phyloP scores from a whole-genome alignment of 148 eudicot genomes.

The Pharnaceum exiguum region DNA sequence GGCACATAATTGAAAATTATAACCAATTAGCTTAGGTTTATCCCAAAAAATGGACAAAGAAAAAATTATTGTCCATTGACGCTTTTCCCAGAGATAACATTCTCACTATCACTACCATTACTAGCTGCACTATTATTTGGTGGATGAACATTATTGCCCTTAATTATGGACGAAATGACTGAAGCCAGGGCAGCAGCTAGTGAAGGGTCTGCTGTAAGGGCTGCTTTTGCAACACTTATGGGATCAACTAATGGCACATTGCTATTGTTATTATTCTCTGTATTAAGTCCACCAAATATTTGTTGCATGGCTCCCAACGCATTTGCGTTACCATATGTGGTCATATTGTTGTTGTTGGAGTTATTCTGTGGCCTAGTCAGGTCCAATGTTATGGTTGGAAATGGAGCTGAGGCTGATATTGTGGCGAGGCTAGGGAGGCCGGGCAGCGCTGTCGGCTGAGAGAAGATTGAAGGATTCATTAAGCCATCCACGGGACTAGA shows the following conservation, averaged over 20 bases:
- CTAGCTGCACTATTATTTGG: slow-evolving; percentile 3
- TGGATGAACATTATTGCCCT: slow-evolving; percentile 14
- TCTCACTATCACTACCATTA: slow-evolving; percentile 6
- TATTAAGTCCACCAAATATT: slow-evolving; percentile 1
- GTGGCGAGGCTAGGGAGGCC: slow-evolving; percentile 39
- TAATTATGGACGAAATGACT: slow-evolving; percentile 35
- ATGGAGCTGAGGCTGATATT: slow-evolving; percentile 53
- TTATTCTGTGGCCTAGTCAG: slow-evolving; percentile 32
- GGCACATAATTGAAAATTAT: neutral
- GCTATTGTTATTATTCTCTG: slow-evolving; percentile 1
- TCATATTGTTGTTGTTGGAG: neutral
- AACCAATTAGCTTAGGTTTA: slow-evolving; percentile 7
- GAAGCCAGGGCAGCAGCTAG: slow-evolving; percentile 34
- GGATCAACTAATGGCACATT: slow-evolving; percentile 6
- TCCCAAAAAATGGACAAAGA: slow-evolving; percentile 8
- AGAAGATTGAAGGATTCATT: slow-evolving; percentile 19
- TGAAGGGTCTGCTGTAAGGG: slow-evolving; percentile 35
- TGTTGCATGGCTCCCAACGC: slow-evolving; percentile 19
- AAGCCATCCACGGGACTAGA: slow-evolving; percentile 26
- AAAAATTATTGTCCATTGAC: slow-evolving; percentile 10
- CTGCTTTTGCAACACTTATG: slow-evolving; percentile 26
- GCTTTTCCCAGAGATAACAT: slow-evolving; percentile 3
- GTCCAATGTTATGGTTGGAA: slow-evolving; percentile 51
- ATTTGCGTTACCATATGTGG: slow-evolving; percentile 9
- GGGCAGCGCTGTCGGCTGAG: slow-evolving; percentile 28